Evolutionary conservation across 2,329 filamentous ascomycete species (phyloP).

Genomic region (Ceratocystis destructans): DNA sequence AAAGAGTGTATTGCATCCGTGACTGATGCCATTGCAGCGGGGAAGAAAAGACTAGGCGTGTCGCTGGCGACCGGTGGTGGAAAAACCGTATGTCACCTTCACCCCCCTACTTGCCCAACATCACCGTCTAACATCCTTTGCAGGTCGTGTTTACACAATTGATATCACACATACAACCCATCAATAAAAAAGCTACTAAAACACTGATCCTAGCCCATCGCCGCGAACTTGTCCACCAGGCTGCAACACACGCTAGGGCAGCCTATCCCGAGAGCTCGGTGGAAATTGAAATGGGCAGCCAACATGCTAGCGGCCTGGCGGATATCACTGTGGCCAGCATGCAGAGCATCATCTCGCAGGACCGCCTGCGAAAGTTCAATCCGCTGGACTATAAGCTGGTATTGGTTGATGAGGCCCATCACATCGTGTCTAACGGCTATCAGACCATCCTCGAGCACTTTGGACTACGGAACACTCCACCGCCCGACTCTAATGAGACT

Average conservation of each 20-base stretch:
- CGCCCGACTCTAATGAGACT: conserved; percentile 29
- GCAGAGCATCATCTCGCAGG: conserved; percentile 63
- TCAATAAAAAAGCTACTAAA: conserved; percentile 46
- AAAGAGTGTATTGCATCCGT: conserved; percentile 83
- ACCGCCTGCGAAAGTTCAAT: conserved; percentile 71
- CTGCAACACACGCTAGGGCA: conserved; percentile 65
- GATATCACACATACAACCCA: conserved; percentile 58
- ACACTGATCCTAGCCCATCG: conserved; percentile 88
- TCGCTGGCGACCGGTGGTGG: conserved; percentile 80
- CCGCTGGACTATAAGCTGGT: conserved; percentile 71
- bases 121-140: neutral
- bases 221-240: conserved; percentile 87
- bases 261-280: conserved; percentile 70
- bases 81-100: conserved; percentile 52
- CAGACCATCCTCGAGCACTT: conserved; percentile 67
- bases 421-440: conserved; percentile 79
- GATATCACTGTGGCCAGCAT: conserved; percentile 93
- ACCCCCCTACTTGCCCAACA: neutral
- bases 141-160: conserved; percentile 93
- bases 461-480: conserved; percentile 39
- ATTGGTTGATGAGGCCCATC: conserved; percentile 90
- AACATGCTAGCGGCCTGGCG: conserved; percentile 61
- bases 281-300: conserved; percentile 81
- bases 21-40: conserved; percentile 50
- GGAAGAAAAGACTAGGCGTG: conserved; percentile 67